Percentiles rank a stretch among this genome's conserved stretches.
phyloP scores from a whole-genome alignment of 2,329 filamentous ascomycete species.

The Ramularia endophylla region DNA sequence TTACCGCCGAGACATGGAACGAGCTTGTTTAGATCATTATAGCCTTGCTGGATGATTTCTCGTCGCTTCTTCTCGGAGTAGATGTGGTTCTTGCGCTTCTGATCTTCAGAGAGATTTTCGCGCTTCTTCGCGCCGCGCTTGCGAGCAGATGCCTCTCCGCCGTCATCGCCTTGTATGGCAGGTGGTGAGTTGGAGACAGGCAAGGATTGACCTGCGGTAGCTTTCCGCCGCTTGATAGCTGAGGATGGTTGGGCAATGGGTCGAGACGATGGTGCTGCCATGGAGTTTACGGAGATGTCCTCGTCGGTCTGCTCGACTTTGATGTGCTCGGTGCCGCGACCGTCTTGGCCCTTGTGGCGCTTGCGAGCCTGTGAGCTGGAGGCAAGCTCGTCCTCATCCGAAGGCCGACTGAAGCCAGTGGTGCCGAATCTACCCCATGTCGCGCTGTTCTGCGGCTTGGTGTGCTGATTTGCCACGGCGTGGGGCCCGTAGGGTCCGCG shows the following conservation, averaged over 20 bases:
- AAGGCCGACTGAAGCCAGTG: background rate
- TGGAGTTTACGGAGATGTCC: background rate
- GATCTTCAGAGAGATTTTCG: slow-evolving; percentile 64
- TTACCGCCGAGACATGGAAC: slow-evolving; percentile 66
- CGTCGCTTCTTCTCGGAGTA: slow-evolving; percentile 80
- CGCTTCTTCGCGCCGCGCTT: slow-evolving; percentile 10
- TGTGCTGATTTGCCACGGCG: background rate
- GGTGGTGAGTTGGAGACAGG: slow-evolving; percentile 1
- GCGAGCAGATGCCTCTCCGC: background rate
- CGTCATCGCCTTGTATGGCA: slow-evolving; percentile 3
- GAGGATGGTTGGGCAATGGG: too few species aligned
- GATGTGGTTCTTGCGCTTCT: slow-evolving; percentile 83
- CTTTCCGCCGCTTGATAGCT: background rate
- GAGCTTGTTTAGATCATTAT: slow-evolving; percentile 69
- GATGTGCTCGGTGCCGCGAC: background rate
- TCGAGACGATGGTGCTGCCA: background rate
- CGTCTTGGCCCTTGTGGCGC: background rate
- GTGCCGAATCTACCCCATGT: slow-evolving; percentile 4
- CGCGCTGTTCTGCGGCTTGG: slow-evolving; percentile 1
- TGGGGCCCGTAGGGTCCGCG: slow-evolving; percentile 4
- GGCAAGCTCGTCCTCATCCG: too few species aligned
- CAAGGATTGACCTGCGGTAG: slow-evolving; percentile 1
- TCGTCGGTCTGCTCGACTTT: slow-evolving; percentile 1
- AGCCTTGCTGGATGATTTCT: slow-evolving; percentile 74
- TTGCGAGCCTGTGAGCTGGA: background rate